Evolutionary conservation across 2,329 filamentous ascomycete genomes (phyloP).

Genomic region (Beauveria caledonica): DNA sequence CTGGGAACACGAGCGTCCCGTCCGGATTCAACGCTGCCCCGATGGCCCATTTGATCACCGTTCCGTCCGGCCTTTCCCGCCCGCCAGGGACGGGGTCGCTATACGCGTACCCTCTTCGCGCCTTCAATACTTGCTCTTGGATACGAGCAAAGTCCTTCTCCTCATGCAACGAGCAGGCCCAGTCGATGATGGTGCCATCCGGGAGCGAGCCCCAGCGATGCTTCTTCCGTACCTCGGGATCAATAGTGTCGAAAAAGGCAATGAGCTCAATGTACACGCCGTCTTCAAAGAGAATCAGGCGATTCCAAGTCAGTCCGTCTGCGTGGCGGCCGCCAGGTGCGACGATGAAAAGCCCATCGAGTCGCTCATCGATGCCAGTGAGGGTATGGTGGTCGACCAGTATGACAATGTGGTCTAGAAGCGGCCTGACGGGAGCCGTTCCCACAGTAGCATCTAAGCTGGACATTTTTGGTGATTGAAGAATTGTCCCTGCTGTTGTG

Average conservation of each 20-base stretch:
- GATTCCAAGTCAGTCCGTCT: constrained; percentile 52
- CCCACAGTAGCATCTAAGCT: too few species aligned
- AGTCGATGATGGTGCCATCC: constrained; percentile 48
- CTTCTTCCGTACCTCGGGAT: constrained; percentile 29
- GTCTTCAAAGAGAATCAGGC: constrained; percentile 53
- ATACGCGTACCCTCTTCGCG: constrained; percentile 34
- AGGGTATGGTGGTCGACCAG: constrained; percentile 47
- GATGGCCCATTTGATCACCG: constrained; percentile 50
- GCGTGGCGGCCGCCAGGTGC: constrained; percentile 53
- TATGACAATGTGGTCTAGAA: constrained; percentile 57
- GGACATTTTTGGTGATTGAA: not conserved
- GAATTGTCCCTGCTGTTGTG: too few species aligned
- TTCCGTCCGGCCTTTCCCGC: constrained; percentile 45
- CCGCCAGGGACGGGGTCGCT: constrained; percentile 42
- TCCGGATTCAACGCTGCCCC: constrained; percentile 31
- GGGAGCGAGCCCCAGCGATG: constrained; percentile 52
- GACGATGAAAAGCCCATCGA: constrained; percentile 48
- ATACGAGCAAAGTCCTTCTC: constrained; percentile 29
- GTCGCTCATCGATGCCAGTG: constrained; percentile 36
- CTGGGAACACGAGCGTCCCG: constrained; percentile 28
- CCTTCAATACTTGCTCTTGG: constrained; percentile 27
- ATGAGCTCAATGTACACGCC: constrained; percentile 61
- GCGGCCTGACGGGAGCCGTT: not conserved
- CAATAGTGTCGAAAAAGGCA: constrained; percentile 43
- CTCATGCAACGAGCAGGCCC: constrained; percentile 43